Base-by-base conservation (phyloP, 352 stramenopile species). In the Globisporangium solare region DNA sequence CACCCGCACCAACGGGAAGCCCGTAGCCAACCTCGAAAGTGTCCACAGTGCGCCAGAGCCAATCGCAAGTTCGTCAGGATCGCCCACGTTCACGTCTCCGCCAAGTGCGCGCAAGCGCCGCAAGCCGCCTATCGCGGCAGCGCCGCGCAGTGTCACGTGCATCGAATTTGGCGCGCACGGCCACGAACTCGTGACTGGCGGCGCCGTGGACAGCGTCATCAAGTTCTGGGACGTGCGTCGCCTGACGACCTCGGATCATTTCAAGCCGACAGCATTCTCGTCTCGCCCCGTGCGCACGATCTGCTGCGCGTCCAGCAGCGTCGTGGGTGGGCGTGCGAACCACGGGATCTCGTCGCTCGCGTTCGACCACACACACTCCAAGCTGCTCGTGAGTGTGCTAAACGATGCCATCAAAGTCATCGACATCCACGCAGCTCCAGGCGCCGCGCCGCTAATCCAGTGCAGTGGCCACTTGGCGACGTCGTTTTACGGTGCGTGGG, bases 201-300 rank as follows among this genome's bases (percentile, higher is more conserved):
- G 80, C 35, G 72, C 78, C 21, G 67, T 79, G 13, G 78, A 49
- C 49, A 70, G 73, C 18, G 64, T 79, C 2, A 68, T 90, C 47
- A 87, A 88, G 58, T 82, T 85, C 52, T 91, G 80, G 80, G 80
- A 91, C 58, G 14, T 89, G 15, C 73, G 80, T 20, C 56, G 63
- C 18, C 51, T 83, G 27, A 67, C 56, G 11, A 64, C 58, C 10
- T 50, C 53, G 6, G 56, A 56, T 18, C 47, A 55, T 32, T 60
- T 54, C 42, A 67, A 53, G n/a, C 32, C 62, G 12, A 39, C 41
- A 40, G 70, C 68, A 40, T 71, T 60, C 21, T 40, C 54, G 40
- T 42, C 40, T 48, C 31, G 46, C 0, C 68, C 76, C 15, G 62
- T 70, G 47, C 70, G 63, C 12, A 47, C 71, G 50, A 63, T 88